A percentile compares a stretch with the other conserved stretches of the same genome.
Conservation (phyloP, 208 protist genomes). For the Acanthamoeba triangularis region DNA sequence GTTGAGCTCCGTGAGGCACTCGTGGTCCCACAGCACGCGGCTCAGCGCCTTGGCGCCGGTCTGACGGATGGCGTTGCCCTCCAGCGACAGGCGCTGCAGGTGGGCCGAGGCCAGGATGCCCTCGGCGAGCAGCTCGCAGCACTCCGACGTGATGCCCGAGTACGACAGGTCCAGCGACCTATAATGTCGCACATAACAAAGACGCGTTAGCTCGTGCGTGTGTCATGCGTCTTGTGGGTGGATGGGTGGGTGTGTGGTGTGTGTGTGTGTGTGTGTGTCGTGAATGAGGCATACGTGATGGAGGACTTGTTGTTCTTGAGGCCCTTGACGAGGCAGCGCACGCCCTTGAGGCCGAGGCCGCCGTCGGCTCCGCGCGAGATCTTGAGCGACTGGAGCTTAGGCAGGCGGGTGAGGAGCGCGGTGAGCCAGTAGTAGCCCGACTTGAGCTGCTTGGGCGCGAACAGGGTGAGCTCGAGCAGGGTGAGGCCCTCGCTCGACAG, state of each 20-base stretch:
- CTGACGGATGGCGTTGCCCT: constrained; percentile 52
- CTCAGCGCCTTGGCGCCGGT: constrained; percentile 27
- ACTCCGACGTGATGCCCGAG: constrained; percentile 1
- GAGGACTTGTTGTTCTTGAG: constrained; percentile 64
- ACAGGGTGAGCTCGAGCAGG: constrained; percentile 44
- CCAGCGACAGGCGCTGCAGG: neutral
- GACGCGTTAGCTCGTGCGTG: neutral
- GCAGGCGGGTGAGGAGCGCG: constrained; percentile 45
- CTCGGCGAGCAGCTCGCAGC: constrained; percentile 23
- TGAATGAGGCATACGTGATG: neutral
- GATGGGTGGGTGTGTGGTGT: neutral
- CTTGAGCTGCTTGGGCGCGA: constrained; percentile 69
- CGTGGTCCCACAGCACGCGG: constrained; percentile 65
- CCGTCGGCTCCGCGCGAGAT: constrained; percentile 9
- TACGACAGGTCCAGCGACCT: constrained; percentile 59
- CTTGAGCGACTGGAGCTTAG: constrained; percentile 44
- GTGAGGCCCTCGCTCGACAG: constrained; percentile 18
- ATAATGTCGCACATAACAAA: neutral
- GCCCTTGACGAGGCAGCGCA: constrained; percentile 56
- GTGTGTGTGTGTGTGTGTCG: neutral
- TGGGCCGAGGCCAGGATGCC: neutral
- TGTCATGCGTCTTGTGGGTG: neutral
- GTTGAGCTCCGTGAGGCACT: constrained; percentile 53
- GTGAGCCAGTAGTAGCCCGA: constrained; percentile 65
- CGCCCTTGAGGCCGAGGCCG: constrained; percentile 56